These are phyloP conservation scores for Suhomyces ambrosiae DNA, from an alignment of 1,139 yeast species.

Conservation along the genomic window DNA sequence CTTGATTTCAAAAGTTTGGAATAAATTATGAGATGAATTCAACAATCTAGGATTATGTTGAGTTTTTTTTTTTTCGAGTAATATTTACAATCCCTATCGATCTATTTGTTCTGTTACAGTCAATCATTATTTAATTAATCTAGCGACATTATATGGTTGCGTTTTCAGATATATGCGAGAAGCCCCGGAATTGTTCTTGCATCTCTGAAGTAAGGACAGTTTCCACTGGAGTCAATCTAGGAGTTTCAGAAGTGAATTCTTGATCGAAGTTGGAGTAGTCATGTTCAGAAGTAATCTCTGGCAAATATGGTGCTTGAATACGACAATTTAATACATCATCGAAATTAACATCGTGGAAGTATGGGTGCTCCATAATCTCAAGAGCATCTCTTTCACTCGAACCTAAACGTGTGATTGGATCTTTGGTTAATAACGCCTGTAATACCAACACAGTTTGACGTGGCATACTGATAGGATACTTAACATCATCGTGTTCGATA, in stretches of 20 bases:
- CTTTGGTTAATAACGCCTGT: constrained; percentile 88
- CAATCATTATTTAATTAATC: no score
- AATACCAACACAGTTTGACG: constrained; percentile 92
- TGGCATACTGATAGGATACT: constrained; percentile 97
- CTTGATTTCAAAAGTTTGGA: no score
- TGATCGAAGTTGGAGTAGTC: constrained; percentile 93
- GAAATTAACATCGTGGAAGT: constrained; percentile 85
- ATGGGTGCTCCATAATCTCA: constrained; percentile 94
- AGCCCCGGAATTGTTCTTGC: constrained; percentile 97
- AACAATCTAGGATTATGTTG: no score
- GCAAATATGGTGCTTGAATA: constrained; percentile 82
- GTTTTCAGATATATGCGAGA: constrained; percentile 83
- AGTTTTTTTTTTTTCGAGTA: no score
- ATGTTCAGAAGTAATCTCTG: constrained; percentile 80
- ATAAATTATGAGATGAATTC: no score
- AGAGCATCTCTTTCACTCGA: constrained; percentile 84
- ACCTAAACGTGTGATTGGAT: constrained; percentile 82
- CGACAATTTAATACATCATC: constrained; percentile 77
- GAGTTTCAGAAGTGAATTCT: constrained; percentile 93
- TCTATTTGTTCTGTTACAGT: no score
- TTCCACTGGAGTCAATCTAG: constrained; percentile 92
- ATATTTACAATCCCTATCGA: no score
- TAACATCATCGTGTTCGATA: constrained; percentile 95
- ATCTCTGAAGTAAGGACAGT: constrained; percentile 81
- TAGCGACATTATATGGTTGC: constrained; percentile 48